Evolutionary conservation across 768 basidiomycete species (phyloP), one percentile per base, ranked within the genome.

Genomic region (Exidia glandulosa): DNA sequence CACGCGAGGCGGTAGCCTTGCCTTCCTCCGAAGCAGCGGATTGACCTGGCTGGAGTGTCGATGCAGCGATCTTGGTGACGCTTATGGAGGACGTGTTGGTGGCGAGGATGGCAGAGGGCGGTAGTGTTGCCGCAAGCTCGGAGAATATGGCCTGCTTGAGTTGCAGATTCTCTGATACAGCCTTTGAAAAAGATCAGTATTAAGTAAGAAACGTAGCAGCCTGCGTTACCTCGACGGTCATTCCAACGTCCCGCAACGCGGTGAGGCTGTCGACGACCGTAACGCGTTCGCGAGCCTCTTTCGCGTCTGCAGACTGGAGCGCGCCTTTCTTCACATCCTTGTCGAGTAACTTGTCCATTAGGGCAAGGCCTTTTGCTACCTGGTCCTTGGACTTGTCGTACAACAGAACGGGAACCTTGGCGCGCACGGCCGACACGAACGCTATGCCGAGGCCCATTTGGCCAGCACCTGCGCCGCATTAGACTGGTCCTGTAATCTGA

Each of bases 51-150:
- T 84, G 82, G 23, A 93, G 72, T 7, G 88, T 86, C 32, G 89
- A 76, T 6, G 87, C 87, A 0, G 94, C 94, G 57, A 97, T 90
- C 75, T 94, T 94, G 25, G 94, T 94, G 50, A 98, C 86, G 64
- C 88, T 91, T 63, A 97, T 97, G 10, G 90, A 92, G 60, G 91
- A 94, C 2, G 94, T 98, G 67, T 98, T 97, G 47, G 85, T 84
- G 0, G 94, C 94, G 25, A 98, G 77, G 56, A 98, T 93, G 7
- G 90, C 82, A 32, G 81, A 77, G 0, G 87, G 84, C 31, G 82
- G 77, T 56, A 93, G 70, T 66, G 86, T 81, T 55, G 79, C 79
- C 16, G 86, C 81, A 25, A 97, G 79, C 2, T 77, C 74, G 4
- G 77, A 71, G 72, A 98, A 96, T 62, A 98, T 83, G 4, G 76